These are phyloP conservation scores for Debaryomycetaceae sp. DNA, from an alignment of 1,139 yeast species.

Conservation along the genomic window DNA sequence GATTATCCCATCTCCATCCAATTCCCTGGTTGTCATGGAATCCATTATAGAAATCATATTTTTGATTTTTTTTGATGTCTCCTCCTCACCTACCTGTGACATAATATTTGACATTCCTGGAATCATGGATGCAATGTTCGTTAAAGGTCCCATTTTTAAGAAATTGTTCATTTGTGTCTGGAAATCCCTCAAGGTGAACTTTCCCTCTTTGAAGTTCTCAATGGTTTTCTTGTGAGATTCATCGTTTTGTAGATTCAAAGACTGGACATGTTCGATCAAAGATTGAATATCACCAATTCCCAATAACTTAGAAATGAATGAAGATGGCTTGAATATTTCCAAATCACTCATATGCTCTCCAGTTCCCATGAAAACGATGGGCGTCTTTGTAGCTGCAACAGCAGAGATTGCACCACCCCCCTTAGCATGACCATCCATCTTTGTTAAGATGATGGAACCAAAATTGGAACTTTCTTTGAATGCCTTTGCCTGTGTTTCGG, in stretches of 20 bases:
- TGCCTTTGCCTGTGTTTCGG: constrained; percentile 91
- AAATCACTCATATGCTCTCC: constrained; percentile 96
- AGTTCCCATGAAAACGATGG: constrained; percentile 95
- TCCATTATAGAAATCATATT: constrained; percentile 92
- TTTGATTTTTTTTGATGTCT: constrained; percentile 75
- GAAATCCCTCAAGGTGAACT: constrained; percentile 85
- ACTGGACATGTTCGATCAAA: constrained; percentile 87
- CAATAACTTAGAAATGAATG: constrained; percentile 81
- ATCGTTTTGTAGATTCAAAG: constrained; percentile 72
- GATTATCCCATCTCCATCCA: constrained; percentile 84
- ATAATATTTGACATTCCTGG: constrained; percentile 89
- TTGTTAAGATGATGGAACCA: constrained; percentile 92
- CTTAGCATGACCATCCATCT: constrained; percentile 98
- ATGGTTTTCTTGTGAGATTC: constrained; percentile 77
- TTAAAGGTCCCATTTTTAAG: constrained; percentile 93
- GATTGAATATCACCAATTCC: constrained; percentile 97
- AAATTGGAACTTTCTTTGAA: constrained; percentile 90
- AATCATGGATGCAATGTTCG: constrained; percentile 92
- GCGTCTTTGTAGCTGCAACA: constrained; percentile 94
- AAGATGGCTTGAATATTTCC: constrained; percentile 86
- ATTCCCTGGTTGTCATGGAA: constrained; percentile 90
- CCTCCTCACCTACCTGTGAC: constrained; percentile 88
- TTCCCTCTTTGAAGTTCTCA: constrained; percentile 93
- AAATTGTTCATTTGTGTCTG: constrained; percentile 95
- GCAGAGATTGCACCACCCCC: constrained; percentile 99